A percentile compares a stretch with the other conserved stretches of the same genome.
phyloP scores from a whole-genome alignment of 805 yeast genomes.

The Spathaspora girioi region DNA sequence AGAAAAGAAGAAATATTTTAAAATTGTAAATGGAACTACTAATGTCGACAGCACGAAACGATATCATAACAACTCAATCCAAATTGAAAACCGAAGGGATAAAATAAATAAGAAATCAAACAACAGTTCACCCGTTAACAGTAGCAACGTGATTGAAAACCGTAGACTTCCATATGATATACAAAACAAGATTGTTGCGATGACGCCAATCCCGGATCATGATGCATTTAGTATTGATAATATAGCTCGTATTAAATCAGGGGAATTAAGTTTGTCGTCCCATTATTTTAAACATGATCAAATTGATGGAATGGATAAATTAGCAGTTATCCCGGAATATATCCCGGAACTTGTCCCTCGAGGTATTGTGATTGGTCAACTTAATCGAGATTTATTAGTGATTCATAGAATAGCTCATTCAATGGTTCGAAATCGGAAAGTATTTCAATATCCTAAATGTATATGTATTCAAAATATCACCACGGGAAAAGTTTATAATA shows the following conservation, averaged over 20 bases:
- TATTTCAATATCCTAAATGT: background rate
- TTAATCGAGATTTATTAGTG: background rate
- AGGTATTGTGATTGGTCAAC: constrained; percentile 4
- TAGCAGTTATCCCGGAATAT: background rate
- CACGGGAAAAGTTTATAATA: background rate
- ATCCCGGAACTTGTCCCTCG: constrained; percentile 5
- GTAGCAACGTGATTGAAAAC: too few species aligned
- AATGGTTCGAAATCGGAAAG: background rate
- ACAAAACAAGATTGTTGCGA: background rate
- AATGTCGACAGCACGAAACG: constrained; percentile 7
- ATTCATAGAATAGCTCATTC: background rate
- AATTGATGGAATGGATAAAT: background rate
- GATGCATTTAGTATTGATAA: background rate
- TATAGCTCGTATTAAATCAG: background rate
- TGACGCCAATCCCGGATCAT: background rate
- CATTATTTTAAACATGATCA: background rate
- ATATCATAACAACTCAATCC: constrained; percentile 27
- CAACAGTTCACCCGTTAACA: background rate
- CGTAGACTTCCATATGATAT: too few species aligned
- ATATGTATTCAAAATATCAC: background rate
- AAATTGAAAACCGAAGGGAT: constrained; percentile 17
- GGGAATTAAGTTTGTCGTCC: background rate
- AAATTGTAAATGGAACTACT: constrained; percentile 26
- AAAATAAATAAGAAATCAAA: background rate
- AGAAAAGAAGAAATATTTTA: constrained; percentile 25